These are phyloP conservation scores for Quercus aquifolioides DNA, from an alignment of 306 rosid species.

Conservation along the genomic window DNA sequence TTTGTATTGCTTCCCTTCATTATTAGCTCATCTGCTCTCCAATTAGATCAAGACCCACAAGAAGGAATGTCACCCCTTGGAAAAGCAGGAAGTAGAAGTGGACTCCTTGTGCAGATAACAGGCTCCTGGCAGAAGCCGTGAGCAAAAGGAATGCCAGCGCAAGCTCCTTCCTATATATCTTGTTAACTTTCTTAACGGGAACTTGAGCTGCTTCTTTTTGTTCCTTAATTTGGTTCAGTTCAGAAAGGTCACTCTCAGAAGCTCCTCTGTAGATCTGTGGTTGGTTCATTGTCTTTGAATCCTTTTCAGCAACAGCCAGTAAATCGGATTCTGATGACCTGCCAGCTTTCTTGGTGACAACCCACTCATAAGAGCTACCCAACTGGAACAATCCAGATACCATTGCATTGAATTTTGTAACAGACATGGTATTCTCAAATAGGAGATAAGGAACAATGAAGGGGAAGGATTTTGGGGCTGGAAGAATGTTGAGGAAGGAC, in stretches of 20 bases:
- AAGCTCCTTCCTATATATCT: conserved; percentile 78
- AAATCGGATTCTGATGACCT: conserved; percentile 86
- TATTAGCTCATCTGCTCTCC: conserved; percentile 87
- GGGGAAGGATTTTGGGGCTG: conserved; percentile 91
- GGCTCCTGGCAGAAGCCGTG: conserved; percentile 81
- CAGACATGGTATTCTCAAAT: conserved; percentile 95
- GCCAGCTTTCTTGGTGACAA: conserved; percentile 92
- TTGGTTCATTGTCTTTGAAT: conserved; percentile 51
- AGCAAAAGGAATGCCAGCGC: conserved; percentile 85
- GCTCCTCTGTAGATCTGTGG: conserved; percentile 57
- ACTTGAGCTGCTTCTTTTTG: conserved; percentile 39
- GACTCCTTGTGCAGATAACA: conserved; percentile 89
- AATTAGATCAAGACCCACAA: conserved; percentile 92
- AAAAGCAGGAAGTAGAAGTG: conserved; percentile 94
- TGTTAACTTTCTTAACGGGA: conserved; percentile 62
- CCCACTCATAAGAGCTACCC: conserved; percentile 96
- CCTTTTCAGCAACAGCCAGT: conserved; percentile 68
- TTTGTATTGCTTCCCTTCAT: conserved; percentile 6
- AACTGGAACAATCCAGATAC: conserved; percentile 88
- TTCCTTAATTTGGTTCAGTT: conserved; percentile 50
- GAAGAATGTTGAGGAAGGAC: conserved; percentile 91
- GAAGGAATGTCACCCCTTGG: conserved; percentile 94
- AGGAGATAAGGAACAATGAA: conserved; percentile 90
- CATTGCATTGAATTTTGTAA: conserved; percentile 96
- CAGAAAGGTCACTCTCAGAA: conserved; percentile 72